A percentile compares a stretch with the other conserved stretches of the same genome.
phyloP scores from a whole-genome alignment of 2,329 filamentous ascomycete genomes.

The Calonectria pteridis region DNA sequence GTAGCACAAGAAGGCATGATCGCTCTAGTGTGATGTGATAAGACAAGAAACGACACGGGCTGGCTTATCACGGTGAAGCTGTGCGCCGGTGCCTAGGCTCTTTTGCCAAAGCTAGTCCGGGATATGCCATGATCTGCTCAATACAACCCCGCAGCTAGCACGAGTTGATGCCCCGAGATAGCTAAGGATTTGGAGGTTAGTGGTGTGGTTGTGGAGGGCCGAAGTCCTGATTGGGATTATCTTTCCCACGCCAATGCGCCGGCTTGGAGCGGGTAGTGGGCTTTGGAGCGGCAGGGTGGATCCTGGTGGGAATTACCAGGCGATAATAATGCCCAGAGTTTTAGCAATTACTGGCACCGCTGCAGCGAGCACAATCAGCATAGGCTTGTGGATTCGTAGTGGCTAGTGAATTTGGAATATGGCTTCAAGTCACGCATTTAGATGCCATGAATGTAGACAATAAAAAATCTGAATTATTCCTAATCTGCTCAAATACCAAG shows the following conservation, averaged over 20 bases:
- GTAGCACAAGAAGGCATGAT: neutral
- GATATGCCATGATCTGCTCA: constrained; percentile 10
- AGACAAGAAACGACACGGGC: neutral
- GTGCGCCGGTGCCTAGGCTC: neutral
- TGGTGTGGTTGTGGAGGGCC: neutral
- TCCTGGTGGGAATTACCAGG: neutral
- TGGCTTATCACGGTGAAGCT: constrained; percentile 15
- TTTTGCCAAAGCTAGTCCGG: constrained; percentile 9
- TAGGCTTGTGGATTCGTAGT: neutral
- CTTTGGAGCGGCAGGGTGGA: neutral
- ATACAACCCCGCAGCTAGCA: constrained; percentile 3
- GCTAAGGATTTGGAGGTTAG: neutral
- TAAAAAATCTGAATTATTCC: neutral
- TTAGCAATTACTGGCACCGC: neutral
- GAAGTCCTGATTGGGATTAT: neutral
- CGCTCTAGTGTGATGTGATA: neutral
- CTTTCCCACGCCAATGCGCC: neutral
- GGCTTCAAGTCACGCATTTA: neutral
- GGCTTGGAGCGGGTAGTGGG: neutral
- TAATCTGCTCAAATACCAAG: neutral
- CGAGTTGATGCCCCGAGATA: constrained; percentile 13
- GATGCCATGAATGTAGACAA: neutral
- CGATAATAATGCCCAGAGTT: neutral
- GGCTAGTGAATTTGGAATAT: neutral
- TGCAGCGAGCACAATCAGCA: neutral